phyloP scores from a whole-genome alignment of 23 red algal genomes.

The Agarophyton chilense region DNA sequence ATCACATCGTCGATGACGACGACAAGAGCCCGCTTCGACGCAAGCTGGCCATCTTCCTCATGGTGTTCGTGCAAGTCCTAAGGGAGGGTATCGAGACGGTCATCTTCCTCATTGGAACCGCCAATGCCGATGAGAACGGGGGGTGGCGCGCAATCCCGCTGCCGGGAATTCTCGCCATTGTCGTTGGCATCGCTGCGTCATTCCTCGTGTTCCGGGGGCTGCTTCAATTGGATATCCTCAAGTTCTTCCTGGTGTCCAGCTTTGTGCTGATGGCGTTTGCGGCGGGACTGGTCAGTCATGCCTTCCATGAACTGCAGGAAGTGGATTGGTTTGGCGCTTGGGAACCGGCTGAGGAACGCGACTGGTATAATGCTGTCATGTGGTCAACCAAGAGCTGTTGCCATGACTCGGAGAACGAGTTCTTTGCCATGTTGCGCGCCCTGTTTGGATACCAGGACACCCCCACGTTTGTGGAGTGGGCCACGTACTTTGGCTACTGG shows the following conservation, averaged over 20 bases:
- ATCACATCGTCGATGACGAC: constrained; percentile 52
- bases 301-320: constrained; percentile 82
- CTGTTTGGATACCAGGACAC: constrained; percentile 90
- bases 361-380: constrained; percentile 81
- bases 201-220: constrained; percentile 77
- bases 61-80: constrained; percentile 82
- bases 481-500: constrained; percentile 84
- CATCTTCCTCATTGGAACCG: constrained; percentile 78
- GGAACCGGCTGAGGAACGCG: constrained; percentile 34
- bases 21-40: neutral
- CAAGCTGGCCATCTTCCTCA: constrained; percentile 59
- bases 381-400: constrained; percentile 82
- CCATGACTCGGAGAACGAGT: constrained; percentile 80
- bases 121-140: constrained; percentile 41
- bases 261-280: constrained; percentile 84
- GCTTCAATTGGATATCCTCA: constrained; percentile 68
- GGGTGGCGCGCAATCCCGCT: constrained; percentile 79
- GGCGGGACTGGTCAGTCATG: constrained; percentile 74
- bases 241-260: constrained; percentile 78
- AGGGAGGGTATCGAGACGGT: constrained; percentile 85
- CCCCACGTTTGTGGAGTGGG: constrained; percentile 73
- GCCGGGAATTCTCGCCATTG: constrained; percentile 66
- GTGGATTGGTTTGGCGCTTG: constrained; percentile 75
- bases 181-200: constrained; percentile 57
- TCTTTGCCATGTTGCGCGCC: constrained; percentile 83